Evolutionary conservation across 805 yeast genomes (phyloP), one percentile per base, ranked within the genome.

Genomic region (Kodamaea kakaduensis): DNA sequence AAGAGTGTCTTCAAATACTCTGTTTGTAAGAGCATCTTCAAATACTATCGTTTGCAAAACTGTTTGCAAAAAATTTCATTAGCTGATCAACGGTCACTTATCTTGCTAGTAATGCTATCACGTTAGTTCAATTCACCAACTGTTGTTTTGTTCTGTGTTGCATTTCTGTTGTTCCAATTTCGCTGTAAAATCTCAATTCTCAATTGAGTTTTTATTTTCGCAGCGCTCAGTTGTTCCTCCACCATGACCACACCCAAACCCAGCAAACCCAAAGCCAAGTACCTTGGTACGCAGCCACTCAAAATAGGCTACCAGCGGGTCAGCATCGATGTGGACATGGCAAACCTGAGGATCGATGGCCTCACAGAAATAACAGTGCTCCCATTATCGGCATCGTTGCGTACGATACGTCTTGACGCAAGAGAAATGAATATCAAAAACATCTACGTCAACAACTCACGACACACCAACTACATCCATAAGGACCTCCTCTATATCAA

Each of bases 291-390:
- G 8, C 81, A 75, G 42, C 53, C 57, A n/a, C 78, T 84, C 55
- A 78, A 74, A 48, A 73, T 90, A 15, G 88, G 90, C 4, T 95
- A 88, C 56, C 97, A 90, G 57, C 74, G 83, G 46, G 84, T 90
- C 9, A 71, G 75, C 17, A 60, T 90, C 13, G 95, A 89, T 53
- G 77, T 90, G 3, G 95, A 88, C 54, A 63, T 89, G 27, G 71
- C 78, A n/a, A 64, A 69, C 12, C 70, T 74, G 42, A 50, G 62
- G 14, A 61, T 88, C 5, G 52, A 51, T 0, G 98, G 97, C 10
- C 71, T 75, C 45, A 87, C 97, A 0, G 97, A 89, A 51, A 61
- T 93, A 20, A 82, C 93, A 1, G 67, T 89, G 2, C 69, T 84
- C 12, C 97, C 98, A 0, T 62, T 76, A 10, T 75, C 78, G 34